Conservation (phyloP, 2,329 filamentous ascomycete genomes). For the Verticillium albo-atrum region DNA sequence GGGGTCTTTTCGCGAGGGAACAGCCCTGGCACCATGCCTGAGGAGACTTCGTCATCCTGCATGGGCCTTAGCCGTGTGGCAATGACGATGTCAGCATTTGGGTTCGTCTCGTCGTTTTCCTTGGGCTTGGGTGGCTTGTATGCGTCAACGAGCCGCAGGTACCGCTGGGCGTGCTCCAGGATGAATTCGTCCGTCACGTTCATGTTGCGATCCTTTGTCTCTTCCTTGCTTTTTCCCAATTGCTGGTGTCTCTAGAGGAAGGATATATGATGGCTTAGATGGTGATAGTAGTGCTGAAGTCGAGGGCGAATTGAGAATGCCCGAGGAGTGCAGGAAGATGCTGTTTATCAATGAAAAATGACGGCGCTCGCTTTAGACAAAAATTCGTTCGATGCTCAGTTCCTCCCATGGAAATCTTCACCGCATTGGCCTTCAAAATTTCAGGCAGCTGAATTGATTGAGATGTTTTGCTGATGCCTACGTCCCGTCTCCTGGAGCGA, state of each 20-base stretch:
- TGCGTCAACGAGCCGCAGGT: conserved; percentile 18
- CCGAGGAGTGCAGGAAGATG: too few relatives aligned
- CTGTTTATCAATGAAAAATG: background rate
- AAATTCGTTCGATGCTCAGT: background rate
- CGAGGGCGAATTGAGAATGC: too few relatives aligned
- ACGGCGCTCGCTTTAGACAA: background rate
- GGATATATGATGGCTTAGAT: too few relatives aligned
- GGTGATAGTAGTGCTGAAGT: too few relatives aligned
- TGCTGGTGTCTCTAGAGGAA: too few relatives aligned
- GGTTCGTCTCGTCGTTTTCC: background rate
- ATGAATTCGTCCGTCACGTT: conserved; percentile 26
- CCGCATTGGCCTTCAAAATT: background rate
- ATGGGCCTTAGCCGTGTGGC: conserved; percentile 31
- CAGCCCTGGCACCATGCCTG: conserved; percentile 22
- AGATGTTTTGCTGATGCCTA: background rate
- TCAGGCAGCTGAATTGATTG: background rate
- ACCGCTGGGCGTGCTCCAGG: conserved; percentile 23
- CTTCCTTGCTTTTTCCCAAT: too few relatives aligned
- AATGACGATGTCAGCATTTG: conserved; percentile 25
- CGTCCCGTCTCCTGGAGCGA: background rate
- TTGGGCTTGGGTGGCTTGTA: conserved; percentile 16
- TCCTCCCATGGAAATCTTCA: background rate
- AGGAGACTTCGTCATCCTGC: conserved; percentile 24
- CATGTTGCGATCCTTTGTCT: background rate
- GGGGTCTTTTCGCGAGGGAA: conserved; percentile 15